These are phyloP conservation scores for Vanrija humicola DNA, from an alignment of 1,284 basidiomycete species.

Conservation along the genomic window DNA sequence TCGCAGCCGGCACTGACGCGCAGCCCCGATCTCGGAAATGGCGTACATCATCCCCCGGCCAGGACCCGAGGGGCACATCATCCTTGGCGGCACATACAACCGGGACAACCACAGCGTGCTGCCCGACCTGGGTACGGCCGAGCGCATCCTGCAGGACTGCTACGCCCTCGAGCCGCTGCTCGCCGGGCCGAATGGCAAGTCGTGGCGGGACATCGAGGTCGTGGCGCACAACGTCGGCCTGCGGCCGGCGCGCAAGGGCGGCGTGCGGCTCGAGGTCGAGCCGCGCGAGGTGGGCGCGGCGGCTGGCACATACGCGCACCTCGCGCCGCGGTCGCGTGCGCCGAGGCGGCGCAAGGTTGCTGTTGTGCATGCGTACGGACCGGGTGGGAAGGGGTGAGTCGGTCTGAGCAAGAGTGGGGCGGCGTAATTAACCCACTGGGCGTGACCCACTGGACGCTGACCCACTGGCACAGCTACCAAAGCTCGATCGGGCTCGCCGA, in stretches of 20 bases:
- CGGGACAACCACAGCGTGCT: slow-evolving; percentile 32
- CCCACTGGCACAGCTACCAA: slow-evolving; percentile 25
- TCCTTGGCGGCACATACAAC: slow-evolving; percentile 40
- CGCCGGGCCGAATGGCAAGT: slow-evolving; percentile 26
- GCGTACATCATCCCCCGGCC: slow-evolving; percentile 49
- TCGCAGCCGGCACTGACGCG: neutral
- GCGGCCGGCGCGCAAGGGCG: slow-evolving; percentile 63
- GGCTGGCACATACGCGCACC: slow-evolving; percentile 27
- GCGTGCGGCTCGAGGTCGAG: slow-evolving; percentile 63
- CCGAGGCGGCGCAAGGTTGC: slow-evolving; percentile 50
- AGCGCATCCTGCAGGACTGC: slow-evolving; percentile 40
- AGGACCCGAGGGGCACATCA: slow-evolving; percentile 35
- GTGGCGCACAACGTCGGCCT: slow-evolving; percentile 63
- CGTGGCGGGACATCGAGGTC: slow-evolving; percentile 50
- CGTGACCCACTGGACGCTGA: too few relatives aligned
- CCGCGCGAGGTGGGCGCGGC: slow-evolving; percentile 50
- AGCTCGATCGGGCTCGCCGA: slow-evolving; percentile 38
- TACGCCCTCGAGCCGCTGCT: slow-evolving; percentile 44
- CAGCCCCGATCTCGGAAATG: neutral
- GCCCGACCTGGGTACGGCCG: slow-evolving; percentile 24
- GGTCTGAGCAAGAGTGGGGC: neutral
- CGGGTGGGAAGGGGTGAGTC: slow-evolving; percentile 39
- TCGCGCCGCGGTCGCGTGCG: slow-evolving; percentile 39
- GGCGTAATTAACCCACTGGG: neutral
- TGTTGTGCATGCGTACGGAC: slow-evolving; percentile 67